phyloP scores from a whole-genome alignment of 2,329 filamentous ascomycete species.

The Cytospora schulzeri region DNA sequence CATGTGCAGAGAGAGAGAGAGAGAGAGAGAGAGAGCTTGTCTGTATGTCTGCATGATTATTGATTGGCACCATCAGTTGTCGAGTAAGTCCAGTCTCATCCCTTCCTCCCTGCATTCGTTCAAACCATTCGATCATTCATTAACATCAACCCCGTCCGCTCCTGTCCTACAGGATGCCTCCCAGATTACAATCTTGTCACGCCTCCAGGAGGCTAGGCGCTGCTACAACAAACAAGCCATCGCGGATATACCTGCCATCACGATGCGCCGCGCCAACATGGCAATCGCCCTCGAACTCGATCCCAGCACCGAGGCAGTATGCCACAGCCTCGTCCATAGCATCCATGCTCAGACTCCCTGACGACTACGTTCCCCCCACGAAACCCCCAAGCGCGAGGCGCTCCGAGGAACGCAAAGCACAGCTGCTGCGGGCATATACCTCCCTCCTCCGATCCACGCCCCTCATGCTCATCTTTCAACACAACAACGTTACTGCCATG shows the following conservation, averaged over 20 bases:
- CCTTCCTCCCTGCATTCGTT: neutral
- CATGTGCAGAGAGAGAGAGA: no score
- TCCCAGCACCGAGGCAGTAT: slow-evolving; percentile 31
- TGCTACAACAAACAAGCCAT: slow-evolving; percentile 12
- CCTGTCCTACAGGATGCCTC: slow-evolving; percentile 24
- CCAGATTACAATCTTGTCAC: slow-evolving; percentile 19
- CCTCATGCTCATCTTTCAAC: slow-evolving; percentile 79
- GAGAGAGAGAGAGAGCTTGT: no score
- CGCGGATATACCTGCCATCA: slow-evolving; percentile 1
- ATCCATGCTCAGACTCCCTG: slow-evolving; percentile 41
- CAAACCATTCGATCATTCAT: neutral
- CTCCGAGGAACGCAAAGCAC: slow-evolving; percentile 85
- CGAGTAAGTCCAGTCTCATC: neutral
- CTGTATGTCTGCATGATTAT: no score
- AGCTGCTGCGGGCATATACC: slow-evolving; percentile 83
- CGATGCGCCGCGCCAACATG: slow-evolving; percentile 17
- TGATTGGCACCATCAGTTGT: neutral
- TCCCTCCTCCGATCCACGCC: slow-evolving; percentile 85
- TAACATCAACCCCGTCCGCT: neutral
- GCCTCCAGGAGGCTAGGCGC: slow-evolving; percentile 22
- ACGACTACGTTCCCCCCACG: slow-evolving; percentile 61
- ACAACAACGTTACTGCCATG: slow-evolving; percentile 69
- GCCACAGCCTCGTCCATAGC: slow-evolving; percentile 29
- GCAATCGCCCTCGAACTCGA: neutral
- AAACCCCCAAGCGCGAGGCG: slow-evolving; percentile 89